Conservation (phyloP, 129 eudicot genomes). For the Kitagawia praeruptora region DNA sequence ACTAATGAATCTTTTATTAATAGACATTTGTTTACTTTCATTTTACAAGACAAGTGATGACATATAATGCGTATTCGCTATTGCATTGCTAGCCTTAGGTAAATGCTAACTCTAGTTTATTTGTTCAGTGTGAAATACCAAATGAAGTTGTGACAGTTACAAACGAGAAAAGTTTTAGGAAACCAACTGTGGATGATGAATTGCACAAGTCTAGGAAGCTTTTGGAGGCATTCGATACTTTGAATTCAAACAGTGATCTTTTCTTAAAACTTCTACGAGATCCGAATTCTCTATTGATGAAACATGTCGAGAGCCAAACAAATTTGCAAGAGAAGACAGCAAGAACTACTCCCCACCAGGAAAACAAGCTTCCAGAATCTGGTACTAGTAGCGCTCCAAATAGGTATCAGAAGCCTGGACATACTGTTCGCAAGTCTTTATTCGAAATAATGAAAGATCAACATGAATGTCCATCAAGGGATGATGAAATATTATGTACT, state of each 20-base stretch:
- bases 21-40: neutral
- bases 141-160: neutral
- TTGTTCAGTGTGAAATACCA: slow-evolving; percentile 2
- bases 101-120: neutral
- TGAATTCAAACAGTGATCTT: slow-evolving; percentile 19
- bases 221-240: slow-evolving; percentile 20
- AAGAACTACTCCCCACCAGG: neutral
- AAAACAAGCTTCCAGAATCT: neutral
- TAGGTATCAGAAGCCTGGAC: slow-evolving; percentile 3
- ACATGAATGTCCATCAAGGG: slow-evolving; percentile 3
- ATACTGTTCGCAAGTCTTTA: neutral
- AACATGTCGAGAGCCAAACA: neutral
- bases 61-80: neutral
- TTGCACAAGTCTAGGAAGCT: slow-evolving; percentile 13
- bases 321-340: neutral
- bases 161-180: neutral
- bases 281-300: slow-evolving; percentile 17
- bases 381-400: neutral
- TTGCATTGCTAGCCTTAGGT: neutral
- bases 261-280: slow-evolving; percentile 19
- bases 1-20: no score
- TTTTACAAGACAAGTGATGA: neutral
- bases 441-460: neutral
- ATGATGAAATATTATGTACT: neutral
- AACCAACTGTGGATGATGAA: neutral